These are phyloP conservation scores for Phascolomyces articulosus DNA, from an alignment of 371 early-diverging fungal species.

Conservation along the genomic window DNA sequence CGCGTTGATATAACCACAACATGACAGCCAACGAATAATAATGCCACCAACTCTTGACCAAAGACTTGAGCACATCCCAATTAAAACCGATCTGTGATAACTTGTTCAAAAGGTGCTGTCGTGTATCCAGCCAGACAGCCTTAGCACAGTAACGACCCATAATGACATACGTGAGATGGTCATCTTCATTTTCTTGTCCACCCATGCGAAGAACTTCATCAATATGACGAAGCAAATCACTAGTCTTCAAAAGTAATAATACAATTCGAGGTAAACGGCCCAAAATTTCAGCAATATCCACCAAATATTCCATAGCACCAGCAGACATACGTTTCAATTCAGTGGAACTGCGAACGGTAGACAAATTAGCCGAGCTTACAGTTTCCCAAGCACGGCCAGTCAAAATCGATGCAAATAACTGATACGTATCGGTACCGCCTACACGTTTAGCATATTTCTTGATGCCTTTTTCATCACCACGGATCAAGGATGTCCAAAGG, in stretches of 20 bases:
- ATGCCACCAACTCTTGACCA: conserved; percentile 47
- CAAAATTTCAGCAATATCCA: conserved; percentile 78
- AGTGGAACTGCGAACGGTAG: conserved; percentile 39
- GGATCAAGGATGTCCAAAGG: conserved; percentile 84
- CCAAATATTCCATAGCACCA: conserved; percentile 54
- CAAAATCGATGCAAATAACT: conserved; percentile 83
- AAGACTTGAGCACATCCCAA: conserved; percentile 27
- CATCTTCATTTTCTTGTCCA: conserved; percentile 22
- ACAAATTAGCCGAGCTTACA: conserved; percentile 43
- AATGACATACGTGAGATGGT: conserved; percentile 54
- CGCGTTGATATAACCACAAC: conserved; percentile 39
- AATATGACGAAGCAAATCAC: conserved; percentile 78
- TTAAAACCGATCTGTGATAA: conserved; percentile 36
- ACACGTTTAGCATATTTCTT: conserved; percentile 55
- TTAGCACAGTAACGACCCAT: conserved; percentile 60
- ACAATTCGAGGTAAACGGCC: conserved; percentile 80
- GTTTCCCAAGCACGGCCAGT: conserved; percentile 86
- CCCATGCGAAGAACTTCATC: conserved; percentile 45
- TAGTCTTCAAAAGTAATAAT: conserved; percentile 86
- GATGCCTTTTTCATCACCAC: conserved; percentile 76
- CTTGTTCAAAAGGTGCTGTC: conserved; percentile 31
- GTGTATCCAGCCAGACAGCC: conserved; percentile 47
- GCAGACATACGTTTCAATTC: conserved; percentile 52
- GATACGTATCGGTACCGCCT: conserved; percentile 71
- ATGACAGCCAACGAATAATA: conserved; percentile 33